These are phyloP conservation scores for Diaporthe ampelina DNA, from an alignment of 2,329 filamentous ascomycete genomes.

Conservation along the genomic window DNA sequence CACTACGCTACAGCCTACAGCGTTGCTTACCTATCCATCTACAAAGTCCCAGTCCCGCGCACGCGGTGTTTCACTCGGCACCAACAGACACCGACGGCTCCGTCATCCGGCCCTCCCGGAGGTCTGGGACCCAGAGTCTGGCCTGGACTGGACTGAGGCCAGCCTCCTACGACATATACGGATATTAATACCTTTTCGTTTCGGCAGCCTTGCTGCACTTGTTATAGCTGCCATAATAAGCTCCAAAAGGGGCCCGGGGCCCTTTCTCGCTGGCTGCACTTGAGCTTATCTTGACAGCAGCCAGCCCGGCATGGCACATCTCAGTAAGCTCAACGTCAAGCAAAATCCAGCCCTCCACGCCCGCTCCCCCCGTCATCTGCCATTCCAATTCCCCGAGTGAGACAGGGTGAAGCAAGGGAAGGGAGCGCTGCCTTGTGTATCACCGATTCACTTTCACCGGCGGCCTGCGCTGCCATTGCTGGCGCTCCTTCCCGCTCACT, in stretches of 20 bases:
- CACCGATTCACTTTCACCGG: background rate
- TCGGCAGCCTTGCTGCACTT: background rate
- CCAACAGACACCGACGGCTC: conserved; percentile 20
- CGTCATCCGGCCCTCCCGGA: conserved; percentile 33
- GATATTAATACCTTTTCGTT: conserved; percentile 26
- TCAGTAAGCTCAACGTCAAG: conserved; percentile 40
- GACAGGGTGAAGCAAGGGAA: conserved; percentile 30
- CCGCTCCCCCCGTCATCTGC: background rate
- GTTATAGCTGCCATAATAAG: conserved; percentile 13
- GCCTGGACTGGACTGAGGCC: conserved; percentile 20
- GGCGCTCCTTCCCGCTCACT: conserved; percentile 29
- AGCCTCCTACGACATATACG: conserved; percentile 24
- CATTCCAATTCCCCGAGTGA: conserved; percentile 42
- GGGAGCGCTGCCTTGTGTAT: conserved; percentile 11
- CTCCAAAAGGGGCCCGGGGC: background rate
- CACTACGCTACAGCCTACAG: background rate
- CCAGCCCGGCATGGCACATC: conserved; percentile 39
- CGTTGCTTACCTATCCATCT: background rate
- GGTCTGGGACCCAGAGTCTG: conserved; percentile 28
- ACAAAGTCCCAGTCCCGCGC: conserved; percentile 1
- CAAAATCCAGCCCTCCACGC: background rate
- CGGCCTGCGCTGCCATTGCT: background rate
- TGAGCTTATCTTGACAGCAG: conserved; percentile 27
- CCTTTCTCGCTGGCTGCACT: conserved; percentile 24
- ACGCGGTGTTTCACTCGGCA: conserved; percentile 28